Conservation (phyloP, 306 rosid species). For the Quercus ilex region DNA sequence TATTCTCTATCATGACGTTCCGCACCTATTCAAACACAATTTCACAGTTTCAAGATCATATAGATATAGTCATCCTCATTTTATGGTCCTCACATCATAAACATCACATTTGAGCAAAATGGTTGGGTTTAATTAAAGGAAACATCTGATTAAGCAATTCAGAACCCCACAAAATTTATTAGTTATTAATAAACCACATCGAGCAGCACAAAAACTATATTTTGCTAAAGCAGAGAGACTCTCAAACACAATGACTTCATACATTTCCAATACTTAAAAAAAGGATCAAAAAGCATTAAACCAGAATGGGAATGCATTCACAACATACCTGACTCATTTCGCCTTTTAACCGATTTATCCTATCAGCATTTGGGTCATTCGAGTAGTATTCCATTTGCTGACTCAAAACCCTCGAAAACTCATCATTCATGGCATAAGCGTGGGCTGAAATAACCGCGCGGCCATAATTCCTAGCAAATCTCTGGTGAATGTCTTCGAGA, state of each 20-base stretch:
- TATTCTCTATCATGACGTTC: slow-evolving; percentile 94
- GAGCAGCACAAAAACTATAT: neutral
- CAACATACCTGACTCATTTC: slow-evolving; percentile 92
- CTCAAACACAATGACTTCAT: neutral
- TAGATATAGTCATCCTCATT: neutral
- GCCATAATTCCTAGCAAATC: slow-evolving; percentile 83
- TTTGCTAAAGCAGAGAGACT: neutral
- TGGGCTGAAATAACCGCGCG: slow-evolving; percentile 82
- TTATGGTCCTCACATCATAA: neutral
- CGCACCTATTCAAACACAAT: slow-evolving; percentile 54
- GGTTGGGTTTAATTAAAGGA: neutral
- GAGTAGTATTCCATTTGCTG: slow-evolving; percentile 92
- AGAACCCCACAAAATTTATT: neutral
- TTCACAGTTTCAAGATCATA: neutral
- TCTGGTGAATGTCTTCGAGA: slow-evolving; percentile 92
- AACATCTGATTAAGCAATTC: neutral
- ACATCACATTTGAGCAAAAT: neutral
- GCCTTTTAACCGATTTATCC: slow-evolving; percentile 88
- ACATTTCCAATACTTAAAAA: neutral
- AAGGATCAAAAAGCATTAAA: neutral
- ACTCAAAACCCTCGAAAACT: slow-evolving; percentile 86
- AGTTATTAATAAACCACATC: neutral
- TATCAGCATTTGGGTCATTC: slow-evolving; percentile 93
- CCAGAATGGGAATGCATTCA: neutral
- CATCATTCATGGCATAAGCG: slow-evolving; percentile 93